Conservation (phyloP, 495 filamentous ascomycete species). For the Podospora appendiculata region DNA sequence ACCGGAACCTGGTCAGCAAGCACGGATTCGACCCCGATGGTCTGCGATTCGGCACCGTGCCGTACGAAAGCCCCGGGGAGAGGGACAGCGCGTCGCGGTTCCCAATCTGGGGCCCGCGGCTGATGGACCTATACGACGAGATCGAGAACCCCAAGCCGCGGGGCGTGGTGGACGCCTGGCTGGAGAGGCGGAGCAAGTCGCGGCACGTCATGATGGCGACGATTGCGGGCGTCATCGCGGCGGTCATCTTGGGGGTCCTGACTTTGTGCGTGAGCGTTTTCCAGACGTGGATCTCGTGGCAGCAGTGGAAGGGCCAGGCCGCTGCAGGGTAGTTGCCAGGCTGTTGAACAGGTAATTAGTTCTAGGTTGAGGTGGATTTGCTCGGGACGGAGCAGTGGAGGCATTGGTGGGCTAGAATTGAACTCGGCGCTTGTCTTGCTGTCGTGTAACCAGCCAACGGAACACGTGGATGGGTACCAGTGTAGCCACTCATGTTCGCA, state of each 20-base stretch:
- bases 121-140: slow-evolving; percentile 31
- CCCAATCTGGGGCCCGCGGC: slow-evolving; percentile 23
- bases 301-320: slow-evolving; percentile 12
- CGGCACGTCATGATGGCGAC: slow-evolving; percentile 35
- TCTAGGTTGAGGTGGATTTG: too few species aligned
- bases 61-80: slow-evolving; percentile 3
- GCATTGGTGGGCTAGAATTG: too few species aligned
- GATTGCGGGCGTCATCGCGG: slow-evolving; percentile 24
- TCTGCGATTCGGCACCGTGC: slow-evolving; percentile 5
- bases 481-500: too few species aligned
- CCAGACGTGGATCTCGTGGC: slow-evolving; percentile 25
- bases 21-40: slow-evolving; percentile 22
- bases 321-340: too few species aligned
- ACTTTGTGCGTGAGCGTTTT: slow-evolving; percentile 17
- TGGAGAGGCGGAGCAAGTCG: slow-evolving; percentile 29
- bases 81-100: slow-evolving; percentile 17
- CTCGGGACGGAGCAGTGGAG: too few species aligned
- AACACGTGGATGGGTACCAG: too few species aligned
- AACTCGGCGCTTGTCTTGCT: too few species aligned
- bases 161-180: slow-evolving; percentile 24
- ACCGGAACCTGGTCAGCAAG: slow-evolving; percentile 24
- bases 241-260: slow-evolving; percentile 18
- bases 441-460: too few species aligned
- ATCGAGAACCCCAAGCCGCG: slow-evolving; percentile 31
- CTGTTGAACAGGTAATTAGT: too few species aligned